Percentiles rank a stretch among this genome's conserved stretches.
Evolutionary conservation across 1,139 yeast species (phyloP).

Genomic region (Sugiyamaella paludigena): DNA sequence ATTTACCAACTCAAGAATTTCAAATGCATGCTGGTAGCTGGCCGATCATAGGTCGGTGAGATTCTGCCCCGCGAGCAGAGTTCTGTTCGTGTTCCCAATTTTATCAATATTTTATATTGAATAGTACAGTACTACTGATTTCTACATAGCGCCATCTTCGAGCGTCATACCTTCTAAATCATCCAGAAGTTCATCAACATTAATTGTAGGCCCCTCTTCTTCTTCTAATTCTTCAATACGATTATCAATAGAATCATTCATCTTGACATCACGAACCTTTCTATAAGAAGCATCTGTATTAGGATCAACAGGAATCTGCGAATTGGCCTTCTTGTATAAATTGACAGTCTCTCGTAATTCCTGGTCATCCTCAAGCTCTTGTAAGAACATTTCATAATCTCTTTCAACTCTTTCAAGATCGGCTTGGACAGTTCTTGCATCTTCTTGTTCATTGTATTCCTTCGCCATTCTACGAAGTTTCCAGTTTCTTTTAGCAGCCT

Average conservation of each 20-base stretch:
- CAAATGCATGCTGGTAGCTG: too few species aligned
- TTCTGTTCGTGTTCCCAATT: too few species aligned
- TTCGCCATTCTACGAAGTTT: slow-evolving; percentile 97
- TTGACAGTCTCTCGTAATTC: slow-evolving; percentile 91
- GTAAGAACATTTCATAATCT: slow-evolving; percentile 94
- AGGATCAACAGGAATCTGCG: slow-evolving; percentile 14
- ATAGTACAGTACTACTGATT: too few species aligned
- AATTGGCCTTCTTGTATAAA: slow-evolving; percentile 63
- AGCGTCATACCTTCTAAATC: slow-evolving; percentile 91
- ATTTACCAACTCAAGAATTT: too few species aligned
- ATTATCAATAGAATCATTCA: slow-evolving; percentile 45
- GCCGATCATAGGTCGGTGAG: too few species aligned
- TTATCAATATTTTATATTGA: too few species aligned
- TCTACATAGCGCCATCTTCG: slow-evolving; percentile 13
- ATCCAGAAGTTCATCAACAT: slow-evolving; percentile 45
- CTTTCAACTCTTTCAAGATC: slow-evolving; percentile 90
- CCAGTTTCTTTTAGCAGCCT: slow-evolving; percentile 76
- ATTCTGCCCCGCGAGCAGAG: too few species aligned
- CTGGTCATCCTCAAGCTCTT: slow-evolving; percentile 94
- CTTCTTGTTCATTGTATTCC: slow-evolving; percentile 69
- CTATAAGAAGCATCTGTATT: not conserved
- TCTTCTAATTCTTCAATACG: slow-evolving; percentile 24
- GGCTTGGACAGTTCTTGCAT: slow-evolving; percentile 59
- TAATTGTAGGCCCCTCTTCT: slow-evolving; percentile 44
- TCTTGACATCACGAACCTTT: slow-evolving; percentile 41